phyloP scores from a whole-genome alignment of 345 rosid species.

The Hibiscus trionum region DNA sequence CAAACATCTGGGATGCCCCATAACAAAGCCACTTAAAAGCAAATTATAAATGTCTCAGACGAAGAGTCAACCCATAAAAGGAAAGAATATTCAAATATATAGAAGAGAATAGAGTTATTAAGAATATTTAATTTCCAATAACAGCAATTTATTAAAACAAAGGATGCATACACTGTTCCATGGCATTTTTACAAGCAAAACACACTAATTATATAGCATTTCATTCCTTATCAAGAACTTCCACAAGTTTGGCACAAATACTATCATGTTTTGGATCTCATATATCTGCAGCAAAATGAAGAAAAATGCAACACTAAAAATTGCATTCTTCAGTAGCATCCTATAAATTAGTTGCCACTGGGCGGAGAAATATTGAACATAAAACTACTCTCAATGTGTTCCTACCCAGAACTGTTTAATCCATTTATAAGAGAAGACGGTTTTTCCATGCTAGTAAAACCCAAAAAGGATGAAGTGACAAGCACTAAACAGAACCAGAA shows the following conservation, averaged over 20 bases:
- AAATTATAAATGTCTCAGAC: conserved; percentile 2
- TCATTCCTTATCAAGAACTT: no score
- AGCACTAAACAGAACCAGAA: not conserved
- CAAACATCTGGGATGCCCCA: conserved; percentile 55
- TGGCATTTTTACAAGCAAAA: no score
- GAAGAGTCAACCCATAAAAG: conserved; percentile 38
- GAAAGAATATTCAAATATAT: conserved; percentile 11
- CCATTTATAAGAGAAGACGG: not conserved
- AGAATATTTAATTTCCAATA: not conserved
- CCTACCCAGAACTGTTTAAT: not conserved
- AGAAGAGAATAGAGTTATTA: conserved; percentile 5
- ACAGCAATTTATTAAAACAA: no score
- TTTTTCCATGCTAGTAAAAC: not conserved
- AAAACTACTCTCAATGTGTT: not conserved
- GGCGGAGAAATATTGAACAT: not conserved
- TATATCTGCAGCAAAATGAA: no score
- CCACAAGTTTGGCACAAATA: no score
- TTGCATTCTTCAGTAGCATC: not conserved
- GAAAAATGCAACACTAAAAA: not conserved
- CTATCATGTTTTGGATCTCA: no score
- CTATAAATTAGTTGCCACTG: not conserved
- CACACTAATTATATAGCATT: no score
- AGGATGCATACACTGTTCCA: no score
- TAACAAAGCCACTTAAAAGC: conserved; percentile 15
- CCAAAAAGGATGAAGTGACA: not conserved